Evolutionary conservation across 495 filamentous ascomycete species (phyloP).

Genomic region (Coniosporium apollinis): DNA sequence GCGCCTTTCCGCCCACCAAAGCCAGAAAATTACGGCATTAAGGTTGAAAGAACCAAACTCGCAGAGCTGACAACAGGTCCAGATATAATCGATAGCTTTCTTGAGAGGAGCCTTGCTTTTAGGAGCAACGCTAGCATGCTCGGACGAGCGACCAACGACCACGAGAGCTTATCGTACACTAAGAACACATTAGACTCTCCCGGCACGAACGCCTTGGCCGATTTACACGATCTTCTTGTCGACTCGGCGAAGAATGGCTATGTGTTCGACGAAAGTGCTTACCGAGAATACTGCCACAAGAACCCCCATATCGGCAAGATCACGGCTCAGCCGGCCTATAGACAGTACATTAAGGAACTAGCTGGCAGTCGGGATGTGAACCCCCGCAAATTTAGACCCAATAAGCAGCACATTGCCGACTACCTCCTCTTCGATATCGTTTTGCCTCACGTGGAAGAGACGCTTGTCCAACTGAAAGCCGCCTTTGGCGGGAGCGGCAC

Average conservation of each 20-base stretch:
- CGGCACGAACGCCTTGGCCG: conserved; percentile 41
- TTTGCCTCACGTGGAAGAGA: conserved; percentile 30
- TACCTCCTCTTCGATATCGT: conserved; percentile 50
- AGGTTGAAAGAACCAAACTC: conserved; percentile 38
- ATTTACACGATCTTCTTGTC: conserved; percentile 60
- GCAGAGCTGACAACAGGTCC: conserved; percentile 20
- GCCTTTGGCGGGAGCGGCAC: background rate
- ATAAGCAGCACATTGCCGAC: conserved; percentile 48
- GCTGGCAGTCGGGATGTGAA: too few species aligned
- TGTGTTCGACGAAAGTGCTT: conserved; percentile 33
- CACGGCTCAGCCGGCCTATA: conserved; percentile 20
- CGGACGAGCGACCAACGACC: conserved; percentile 58
- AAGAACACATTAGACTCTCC: conserved; percentile 38
- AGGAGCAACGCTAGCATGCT: conserved; percentile 48
- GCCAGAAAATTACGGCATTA: conserved; percentile 39
- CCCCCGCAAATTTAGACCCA: conserved; percentile 20
- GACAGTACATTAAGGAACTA: conserved; percentile 16
- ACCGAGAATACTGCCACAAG: conserved; percentile 15
- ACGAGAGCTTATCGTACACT: conserved; percentile 51
- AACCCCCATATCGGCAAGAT: conserved; percentile 7
- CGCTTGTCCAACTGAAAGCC: conserved; percentile 30
- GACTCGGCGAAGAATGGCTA: conserved; percentile 69
- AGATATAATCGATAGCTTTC: conserved; percentile 23
- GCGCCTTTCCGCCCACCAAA: conserved; percentile 30
- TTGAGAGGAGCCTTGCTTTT: conserved; percentile 43